Conservation (phyloP, 495 filamentous ascomycete species). For the Penicillium lividum region DNA sequence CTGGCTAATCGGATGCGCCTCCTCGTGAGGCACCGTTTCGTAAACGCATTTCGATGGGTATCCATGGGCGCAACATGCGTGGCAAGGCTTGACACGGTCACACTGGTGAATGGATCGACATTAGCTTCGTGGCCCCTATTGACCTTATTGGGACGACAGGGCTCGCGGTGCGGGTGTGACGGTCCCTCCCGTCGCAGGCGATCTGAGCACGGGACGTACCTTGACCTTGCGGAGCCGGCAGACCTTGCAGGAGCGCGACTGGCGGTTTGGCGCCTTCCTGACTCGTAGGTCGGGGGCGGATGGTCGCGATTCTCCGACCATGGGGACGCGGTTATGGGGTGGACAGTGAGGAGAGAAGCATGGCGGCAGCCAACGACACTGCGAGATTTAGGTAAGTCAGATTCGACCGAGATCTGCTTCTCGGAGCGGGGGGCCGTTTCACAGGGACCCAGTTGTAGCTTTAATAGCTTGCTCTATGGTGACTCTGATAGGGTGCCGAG, state of each 20-base stretch:
- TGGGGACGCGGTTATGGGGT: conserved; percentile 21
- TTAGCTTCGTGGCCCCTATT: conserved; percentile 14
- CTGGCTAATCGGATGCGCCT: conserved; percentile 41
- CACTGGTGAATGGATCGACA: conserved; percentile 32
- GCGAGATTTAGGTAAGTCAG: conserved; percentile 34
- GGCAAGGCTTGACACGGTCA: conserved; percentile 48
- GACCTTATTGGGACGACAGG: conserved; percentile 17
- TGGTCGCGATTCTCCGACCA: conserved; percentile 29
- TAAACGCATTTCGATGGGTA: conserved; percentile 49
- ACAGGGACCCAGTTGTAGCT: conserved; percentile 6
- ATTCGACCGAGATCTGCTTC: conserved; percentile 38
- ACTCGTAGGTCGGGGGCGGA: conserved; percentile 26
- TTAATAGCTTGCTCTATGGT: neutral
- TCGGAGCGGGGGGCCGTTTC: conserved; percentile 18
- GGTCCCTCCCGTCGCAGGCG: conserved; percentile 21
- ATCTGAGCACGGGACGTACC: conserved; percentile 38
- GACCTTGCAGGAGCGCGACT: conserved; percentile 48
- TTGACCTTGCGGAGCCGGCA: conserved; percentile 50
- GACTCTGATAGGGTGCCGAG: neutral
- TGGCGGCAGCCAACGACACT: conserved; percentile 35
- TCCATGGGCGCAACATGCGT: conserved; percentile 50
- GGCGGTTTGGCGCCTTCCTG: conserved; percentile 33
- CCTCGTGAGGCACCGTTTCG: conserved; percentile 38
- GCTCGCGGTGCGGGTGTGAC: conserved; percentile 14
- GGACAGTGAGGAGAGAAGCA: conserved; percentile 20